These are phyloP conservation scores for Pseudoneurospora amorphoporcata DNA, from an alignment of 495 filamentous ascomycete genomes.

Conservation along the genomic window DNA sequence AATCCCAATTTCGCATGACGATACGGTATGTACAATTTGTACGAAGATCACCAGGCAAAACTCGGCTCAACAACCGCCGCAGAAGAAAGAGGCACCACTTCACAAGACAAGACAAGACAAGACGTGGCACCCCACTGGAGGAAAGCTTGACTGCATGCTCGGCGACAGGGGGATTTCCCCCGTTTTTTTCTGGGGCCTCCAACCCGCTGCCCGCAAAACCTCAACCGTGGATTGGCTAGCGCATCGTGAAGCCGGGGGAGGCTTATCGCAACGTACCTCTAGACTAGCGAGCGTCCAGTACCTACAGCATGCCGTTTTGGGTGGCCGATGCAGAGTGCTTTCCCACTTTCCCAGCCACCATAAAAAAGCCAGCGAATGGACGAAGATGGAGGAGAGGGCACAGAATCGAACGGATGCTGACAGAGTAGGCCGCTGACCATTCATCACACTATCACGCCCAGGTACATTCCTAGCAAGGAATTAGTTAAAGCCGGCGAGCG, in stretches of 20 bases:
- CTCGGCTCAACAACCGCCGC: not conserved
- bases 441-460: not conserved
- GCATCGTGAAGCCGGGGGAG: not conserved
- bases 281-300: not conserved
- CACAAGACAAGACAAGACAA: not conserved
- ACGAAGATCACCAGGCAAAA: not conserved
- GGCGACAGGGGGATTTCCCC: not conserved
- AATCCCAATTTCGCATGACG: not conserved
- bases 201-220: not conserved
- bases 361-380: not conserved
- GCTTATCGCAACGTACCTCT: not conserved
- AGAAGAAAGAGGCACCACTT: not conserved
- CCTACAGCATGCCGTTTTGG: not conserved
- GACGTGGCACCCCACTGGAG: not conserved
- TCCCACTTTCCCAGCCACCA: not conserved
- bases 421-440: not conserved
- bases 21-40: not conserved
- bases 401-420: not conserved
- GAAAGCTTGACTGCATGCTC: not conserved
- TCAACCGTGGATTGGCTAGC: not conserved
- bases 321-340: not conserved
- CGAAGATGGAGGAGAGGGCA: not conserved
- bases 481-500: not conserved
- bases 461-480: not conserved
- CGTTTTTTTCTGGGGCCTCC: not conserved